These are phyloP conservation scores for Mychonastes homosphaera DNA, from an alignment of 139 green algal species.

Conservation along the genomic window DNA sequence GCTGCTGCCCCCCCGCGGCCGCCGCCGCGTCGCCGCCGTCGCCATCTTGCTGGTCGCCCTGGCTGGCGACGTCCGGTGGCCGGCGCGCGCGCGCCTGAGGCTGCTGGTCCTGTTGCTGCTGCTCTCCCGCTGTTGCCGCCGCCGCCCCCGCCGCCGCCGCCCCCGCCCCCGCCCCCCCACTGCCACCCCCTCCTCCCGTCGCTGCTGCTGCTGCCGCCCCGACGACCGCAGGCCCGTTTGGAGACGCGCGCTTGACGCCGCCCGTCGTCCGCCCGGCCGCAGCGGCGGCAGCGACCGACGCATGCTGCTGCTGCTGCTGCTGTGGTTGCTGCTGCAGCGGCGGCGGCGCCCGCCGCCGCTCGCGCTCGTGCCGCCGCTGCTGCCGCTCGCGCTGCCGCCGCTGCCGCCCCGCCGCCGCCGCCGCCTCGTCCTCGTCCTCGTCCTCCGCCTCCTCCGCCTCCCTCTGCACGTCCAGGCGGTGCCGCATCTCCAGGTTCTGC, in stretches of 20 bases:
- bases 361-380: not conserved
- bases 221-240: not conserved
- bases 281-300: no score
- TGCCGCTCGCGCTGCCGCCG: no score
- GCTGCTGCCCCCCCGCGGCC: not conserved
- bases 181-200: not conserved
- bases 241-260: not conserved
- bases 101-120: slow-evolving; percentile 7
- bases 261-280: not conserved
- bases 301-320: not conserved
- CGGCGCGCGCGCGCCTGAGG: not conserved
- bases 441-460: no score
- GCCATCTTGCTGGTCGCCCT: not conserved
- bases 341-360: not conserved
- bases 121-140: slow-evolving; percentile 1
- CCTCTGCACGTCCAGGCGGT: no score
- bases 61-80: not conserved
- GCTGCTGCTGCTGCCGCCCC: not conserved
- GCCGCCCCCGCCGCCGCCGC: not conserved
- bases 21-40: not conserved
- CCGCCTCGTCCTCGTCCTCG: no score
- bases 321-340: not conserved
- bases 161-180: not conserved
- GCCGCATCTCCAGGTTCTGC: no score
- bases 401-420: no score